Percentiles rank a stretch among this genome's conserved stretches.
These are phyloP conservation scores for Calonectria fujianensis DNA, from an alignment of 2,329 filamentous ascomycete genomes.

Conservation along the genomic window DNA sequence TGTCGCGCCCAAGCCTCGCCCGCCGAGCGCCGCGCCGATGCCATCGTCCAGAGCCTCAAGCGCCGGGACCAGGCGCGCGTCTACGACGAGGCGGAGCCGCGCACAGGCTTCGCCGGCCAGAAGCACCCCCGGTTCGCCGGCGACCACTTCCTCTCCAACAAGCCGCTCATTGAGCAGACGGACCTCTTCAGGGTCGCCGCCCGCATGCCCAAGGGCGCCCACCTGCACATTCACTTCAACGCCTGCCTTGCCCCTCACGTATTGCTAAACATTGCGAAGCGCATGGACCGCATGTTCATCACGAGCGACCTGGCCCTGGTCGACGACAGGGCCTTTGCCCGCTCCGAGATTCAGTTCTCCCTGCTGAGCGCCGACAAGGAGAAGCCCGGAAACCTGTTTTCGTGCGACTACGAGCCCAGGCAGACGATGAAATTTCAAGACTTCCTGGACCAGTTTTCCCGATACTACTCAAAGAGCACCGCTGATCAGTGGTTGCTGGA, in stretches of 20 bases:
- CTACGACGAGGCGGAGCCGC: conserved; percentile 58
- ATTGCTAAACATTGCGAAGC: conserved; percentile 73
- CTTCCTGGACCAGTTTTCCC: conserved; percentile 63
- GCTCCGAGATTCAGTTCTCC: conserved; percentile 78
- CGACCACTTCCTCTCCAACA: conserved; percentile 76
- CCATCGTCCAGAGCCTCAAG: conserved; percentile 63
- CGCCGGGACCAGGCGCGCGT: conserved; percentile 59
- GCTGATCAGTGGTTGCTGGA: conserved; percentile 73
- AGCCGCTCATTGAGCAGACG: conserved; percentile 73
- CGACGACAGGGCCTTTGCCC: conserved; percentile 63
- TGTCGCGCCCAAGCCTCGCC: conserved; percentile 58
- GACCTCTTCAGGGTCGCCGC: conserved; percentile 74
- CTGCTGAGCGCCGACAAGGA: conserved; percentile 64
- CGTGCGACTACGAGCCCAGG: conserved; percentile 65
- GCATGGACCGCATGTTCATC: conserved; percentile 81
- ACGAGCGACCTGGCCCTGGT: conserved; percentile 73
- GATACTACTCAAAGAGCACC: conserved; percentile 51
- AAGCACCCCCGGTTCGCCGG: conserved; percentile 67
- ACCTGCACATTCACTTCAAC: conserved; percentile 87
- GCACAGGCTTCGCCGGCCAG: conserved; percentile 65
- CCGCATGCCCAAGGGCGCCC: conserved; percentile 81
- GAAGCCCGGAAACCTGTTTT: conserved; percentile 69
- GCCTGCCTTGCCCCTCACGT: conserved; percentile 79
- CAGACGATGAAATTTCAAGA: conserved; percentile 65
- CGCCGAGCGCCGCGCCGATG: conserved; percentile 62